Conservation (phyloP, 345 rosid genomes). For the Eucalyptus pauciflora region DNA sequence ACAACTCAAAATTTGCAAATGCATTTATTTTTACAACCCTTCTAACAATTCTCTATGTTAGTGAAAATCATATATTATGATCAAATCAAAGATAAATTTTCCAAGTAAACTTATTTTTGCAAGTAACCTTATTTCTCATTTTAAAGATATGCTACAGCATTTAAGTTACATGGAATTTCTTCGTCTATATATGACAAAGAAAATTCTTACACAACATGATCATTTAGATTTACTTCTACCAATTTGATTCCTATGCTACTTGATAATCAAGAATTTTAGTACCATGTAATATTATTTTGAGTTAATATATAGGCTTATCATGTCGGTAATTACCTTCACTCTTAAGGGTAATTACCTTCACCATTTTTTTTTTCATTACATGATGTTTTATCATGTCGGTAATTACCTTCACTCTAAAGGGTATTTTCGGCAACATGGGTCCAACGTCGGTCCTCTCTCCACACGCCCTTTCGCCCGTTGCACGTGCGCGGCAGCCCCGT, state of each 20-base stretch:
- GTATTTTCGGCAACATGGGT: neutral
- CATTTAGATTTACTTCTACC: neutral
- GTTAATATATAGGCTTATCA: neutral
- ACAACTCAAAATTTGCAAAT: neutral
- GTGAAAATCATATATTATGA: neutral
- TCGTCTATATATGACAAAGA: accelerated
- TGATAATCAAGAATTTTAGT: neutral
- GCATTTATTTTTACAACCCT: neutral
- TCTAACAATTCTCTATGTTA: neutral
- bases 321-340: neutral
- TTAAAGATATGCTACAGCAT: neutral
- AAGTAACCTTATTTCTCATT: neutral
- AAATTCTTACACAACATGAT: neutral
- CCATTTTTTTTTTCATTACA: too few species aligned
- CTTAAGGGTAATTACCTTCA: neutral
- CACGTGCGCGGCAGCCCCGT: neutral
- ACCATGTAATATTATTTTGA: neutral
- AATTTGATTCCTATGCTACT: neutral
- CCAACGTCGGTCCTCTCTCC: neutral
- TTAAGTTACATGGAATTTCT: neutral
- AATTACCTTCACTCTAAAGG: neutral
- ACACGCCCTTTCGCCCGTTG: neutral
- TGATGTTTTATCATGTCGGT: neutral
- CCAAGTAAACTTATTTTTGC: neutral
- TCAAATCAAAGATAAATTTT: neutral